Conservation (phyloP, 2,329 filamentous ascomycete genomes). For the Cadophora malorum region DNA sequence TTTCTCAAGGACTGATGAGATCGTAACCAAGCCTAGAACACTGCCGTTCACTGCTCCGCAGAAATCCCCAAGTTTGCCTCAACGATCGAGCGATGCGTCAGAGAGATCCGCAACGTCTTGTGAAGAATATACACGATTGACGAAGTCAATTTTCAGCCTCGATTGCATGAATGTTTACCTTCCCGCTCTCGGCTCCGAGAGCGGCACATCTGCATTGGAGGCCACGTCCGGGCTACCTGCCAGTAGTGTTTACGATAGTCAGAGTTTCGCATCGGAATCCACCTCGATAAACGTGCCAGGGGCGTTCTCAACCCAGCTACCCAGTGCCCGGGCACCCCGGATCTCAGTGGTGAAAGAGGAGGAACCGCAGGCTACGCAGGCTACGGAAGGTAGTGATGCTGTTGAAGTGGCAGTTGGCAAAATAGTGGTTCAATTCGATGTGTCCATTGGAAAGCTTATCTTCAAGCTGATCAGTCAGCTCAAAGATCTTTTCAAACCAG, state of each 20-base stretch:
- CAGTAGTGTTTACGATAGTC: slow-evolving; percentile 34
- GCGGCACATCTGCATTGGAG: slow-evolving; percentile 15
- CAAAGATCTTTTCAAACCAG: slow-evolving; percentile 34
- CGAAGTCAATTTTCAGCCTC: slow-evolving; percentile 46
- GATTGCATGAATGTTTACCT: slow-evolving; percentile 47
- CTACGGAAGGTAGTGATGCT: slow-evolving; percentile 23
- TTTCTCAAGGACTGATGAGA: slow-evolving; percentile 22
- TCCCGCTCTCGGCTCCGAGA: slow-evolving; percentile 28
- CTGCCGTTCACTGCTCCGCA: slow-evolving; percentile 24
- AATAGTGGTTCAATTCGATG: slow-evolving; percentile 43
- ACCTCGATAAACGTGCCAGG: slow-evolving; percentile 62
- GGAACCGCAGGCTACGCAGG: slow-evolving; percentile 19
- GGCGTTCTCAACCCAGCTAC: slow-evolving; percentile 60
- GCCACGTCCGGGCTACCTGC: slow-evolving; percentile 24
- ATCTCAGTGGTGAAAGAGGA: slow-evolving; percentile 1
- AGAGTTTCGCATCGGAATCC: slow-evolving; percentile 40
- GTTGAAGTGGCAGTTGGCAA: slow-evolving; percentile 43
- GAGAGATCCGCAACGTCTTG: slow-evolving; percentile 41
- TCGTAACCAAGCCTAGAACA: slow-evolving; percentile 19
- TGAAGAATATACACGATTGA: slow-evolving; percentile 40
- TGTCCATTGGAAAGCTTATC: slow-evolving; percentile 44
- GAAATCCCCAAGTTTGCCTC: slow-evolving; percentile 30
- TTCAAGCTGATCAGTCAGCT: slow-evolving; percentile 42
- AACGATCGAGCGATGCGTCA: slow-evolving; percentile 37
- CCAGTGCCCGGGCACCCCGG: slow-evolving; percentile 25